Evolutionary conservation across 148 eudicot genomes (phyloP), one percentile per base, ranked within the genome.

Genomic region (Agrostemma githago): DNA sequence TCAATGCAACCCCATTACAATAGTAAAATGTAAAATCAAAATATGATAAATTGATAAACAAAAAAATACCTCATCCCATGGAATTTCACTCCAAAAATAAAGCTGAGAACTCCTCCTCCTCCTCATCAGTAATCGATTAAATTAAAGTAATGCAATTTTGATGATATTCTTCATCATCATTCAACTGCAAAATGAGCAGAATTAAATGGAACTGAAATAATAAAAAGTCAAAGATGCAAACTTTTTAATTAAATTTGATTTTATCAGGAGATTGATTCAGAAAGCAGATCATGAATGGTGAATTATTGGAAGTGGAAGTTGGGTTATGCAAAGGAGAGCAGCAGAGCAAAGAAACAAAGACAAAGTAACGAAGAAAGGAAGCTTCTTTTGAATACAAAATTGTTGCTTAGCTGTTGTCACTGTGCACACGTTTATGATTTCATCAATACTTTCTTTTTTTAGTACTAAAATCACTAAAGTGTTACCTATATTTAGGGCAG

Each of bases 51-150:
- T 3, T 17, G 9, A 42, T 41, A 40, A 39, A 2, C 2, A 8
- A 69, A 54, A 48, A 44, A 21, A 39, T 71, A 71, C 73, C 73
- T 71, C 44, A 34, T 15, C 44, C 62, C 44, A 34, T 34, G 73
- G 56, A 71, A 71, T 34, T 71, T 71, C 12, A n/a, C 12, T 34
- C 72, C 41, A 70, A 51, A 70, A 39, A 64, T 64, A 39, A 64
- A 64, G 44, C 68, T 64, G 43, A 37, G 68, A 64, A 38, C 4
- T 64, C 16, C 44, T 26, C 34, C 4, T 64, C 16, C 44, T 26
- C 34, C 34, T 12, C 43, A 64, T 64, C n/a, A 64, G 20, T 60
- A 11, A 60, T 60, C 63, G 20, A 2, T 51, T 20, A 7, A 60
- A 2, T 51, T 20, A 7, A 57, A 60, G 63, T 60, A 5, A 6